Conservation (phyloP, 2,329 filamentous ascomycete species). For the Clonostachys sp. region DNA sequence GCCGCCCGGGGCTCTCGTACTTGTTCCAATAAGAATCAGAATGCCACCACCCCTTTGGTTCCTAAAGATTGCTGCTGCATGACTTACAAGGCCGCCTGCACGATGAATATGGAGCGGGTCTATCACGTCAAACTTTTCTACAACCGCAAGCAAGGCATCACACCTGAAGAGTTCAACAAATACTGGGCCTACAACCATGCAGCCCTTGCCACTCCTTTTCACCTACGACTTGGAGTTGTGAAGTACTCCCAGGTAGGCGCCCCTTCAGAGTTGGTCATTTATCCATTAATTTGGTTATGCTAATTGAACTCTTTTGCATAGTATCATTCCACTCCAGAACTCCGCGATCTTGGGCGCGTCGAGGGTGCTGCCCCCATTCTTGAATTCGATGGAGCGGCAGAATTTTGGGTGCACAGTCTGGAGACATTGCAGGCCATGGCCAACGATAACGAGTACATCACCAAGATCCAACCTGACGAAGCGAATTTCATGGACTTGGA, state of each 20-base stretch:
- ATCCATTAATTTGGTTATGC: not conserved
- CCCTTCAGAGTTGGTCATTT: not conserved
- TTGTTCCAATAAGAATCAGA: no score
- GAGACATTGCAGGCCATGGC: slow-evolving; percentile 6
- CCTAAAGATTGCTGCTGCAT: slow-evolving; percentile 7
- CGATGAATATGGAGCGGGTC: slow-evolving; percentile 8
- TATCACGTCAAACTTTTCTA: slow-evolving; percentile 6
- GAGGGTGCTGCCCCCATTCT: slow-evolving; percentile 5
- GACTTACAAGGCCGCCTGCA: slow-evolving; percentile 9
- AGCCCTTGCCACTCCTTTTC: slow-evolving; percentile 2
- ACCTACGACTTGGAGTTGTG: slow-evolving; percentile 2
- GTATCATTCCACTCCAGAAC: slow-evolving; percentile 4
- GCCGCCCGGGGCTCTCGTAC: no score
- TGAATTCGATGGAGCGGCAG: slow-evolving; percentile 8
- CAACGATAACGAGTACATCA: slow-evolving; percentile 13
- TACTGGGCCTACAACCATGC: slow-evolving; percentile 4
- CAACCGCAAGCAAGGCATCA: slow-evolving; percentile 5
- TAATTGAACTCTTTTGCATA: not conserved
- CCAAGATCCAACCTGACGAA: not conserved
- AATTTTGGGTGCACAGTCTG: slow-evolving; percentile 8
- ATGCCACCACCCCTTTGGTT: not conserved
- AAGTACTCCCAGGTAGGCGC: slow-evolving; percentile 1
- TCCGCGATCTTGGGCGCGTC: slow-evolving; percentile 2
- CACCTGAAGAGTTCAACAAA: slow-evolving; percentile 2
- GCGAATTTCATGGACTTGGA: not conserved